phyloP scores from a whole-genome alignment of 225 moss, liverwort and hornwort species.

The Physcomitrium patens region DNA sequence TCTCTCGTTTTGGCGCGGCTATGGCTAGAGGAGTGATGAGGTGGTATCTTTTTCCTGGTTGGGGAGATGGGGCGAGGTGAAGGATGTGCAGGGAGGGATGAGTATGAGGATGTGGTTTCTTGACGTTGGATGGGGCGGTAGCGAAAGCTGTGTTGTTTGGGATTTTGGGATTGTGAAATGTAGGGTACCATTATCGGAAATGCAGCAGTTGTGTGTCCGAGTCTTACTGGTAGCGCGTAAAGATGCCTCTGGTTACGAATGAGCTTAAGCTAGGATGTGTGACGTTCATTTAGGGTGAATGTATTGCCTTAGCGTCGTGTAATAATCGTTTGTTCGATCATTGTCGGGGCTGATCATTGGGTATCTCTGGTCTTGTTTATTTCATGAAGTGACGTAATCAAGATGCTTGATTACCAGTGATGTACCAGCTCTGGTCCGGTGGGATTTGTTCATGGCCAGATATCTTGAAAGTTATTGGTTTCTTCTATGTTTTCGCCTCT shows the following conservation, averaged over 20 bases:
- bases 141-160: neutral
- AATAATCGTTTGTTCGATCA: neutral
- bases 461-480: constrained; percentile 31
- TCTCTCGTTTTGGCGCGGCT: too few relatives aligned
- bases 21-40: too few relatives aligned
- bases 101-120: constrained; percentile 1
- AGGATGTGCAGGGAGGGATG: neutral
- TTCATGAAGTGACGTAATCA: neutral
- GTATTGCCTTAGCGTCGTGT: neutral
- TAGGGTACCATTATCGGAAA: too few relatives aligned
- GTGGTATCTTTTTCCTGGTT: neutral
- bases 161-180: constrained; percentile 12
- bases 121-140: constrained; percentile 16
- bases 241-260: too few relatives aligned
- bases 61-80: neutral
- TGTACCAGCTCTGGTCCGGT: neutral
- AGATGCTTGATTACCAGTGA: constrained; percentile 2
- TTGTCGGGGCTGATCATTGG: neutral
- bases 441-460: constrained; percentile 31
- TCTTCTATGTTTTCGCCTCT: neutral
- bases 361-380: neutral
- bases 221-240: too few relatives aligned
- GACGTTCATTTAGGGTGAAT: neutral
- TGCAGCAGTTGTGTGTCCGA: neutral
- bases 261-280: neutral